phyloP scores from a whole-genome alignment of 768 basidiomycete species.

The Psilocybe azurescens region DNA sequence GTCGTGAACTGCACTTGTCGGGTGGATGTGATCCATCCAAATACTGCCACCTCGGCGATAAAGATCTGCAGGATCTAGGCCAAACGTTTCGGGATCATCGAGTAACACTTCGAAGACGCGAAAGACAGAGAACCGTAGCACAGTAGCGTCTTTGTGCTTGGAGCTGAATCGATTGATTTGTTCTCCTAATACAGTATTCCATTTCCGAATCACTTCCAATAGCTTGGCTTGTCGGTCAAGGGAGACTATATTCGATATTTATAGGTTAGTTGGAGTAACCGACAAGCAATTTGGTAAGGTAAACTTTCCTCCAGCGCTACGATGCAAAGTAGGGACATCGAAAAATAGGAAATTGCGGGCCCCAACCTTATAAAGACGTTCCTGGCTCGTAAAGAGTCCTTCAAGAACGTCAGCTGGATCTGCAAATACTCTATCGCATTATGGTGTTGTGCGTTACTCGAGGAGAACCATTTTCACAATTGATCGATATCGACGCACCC shows the following conservation, averaged over 20 bases:
- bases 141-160: slow-evolving; percentile 48
- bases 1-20: slow-evolving; percentile 54
- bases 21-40: slow-evolving; percentile 61
- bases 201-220: slow-evolving; percentile 27
- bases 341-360: slow-evolving; percentile 63
- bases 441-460: slow-evolving; percentile 21
- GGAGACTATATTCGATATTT: slow-evolving; percentile 1
- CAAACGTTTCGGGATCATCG: slow-evolving; percentile 47
- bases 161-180: slow-evolving; percentile 39
- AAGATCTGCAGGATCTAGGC: slow-evolving; percentile 40
- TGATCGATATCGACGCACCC: slow-evolving; percentile 38
- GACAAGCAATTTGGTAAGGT: background rate
- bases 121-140: slow-evolving; percentile 55
- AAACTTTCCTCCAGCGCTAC: slow-evolving; percentile 48
- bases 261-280: background rate
- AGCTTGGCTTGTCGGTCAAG: background rate
- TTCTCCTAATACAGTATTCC: slow-evolving; percentile 50
- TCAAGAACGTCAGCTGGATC: slow-evolving; percentile 22
- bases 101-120: slow-evolving; percentile 51
- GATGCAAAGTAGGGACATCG: slow-evolving; percentile 60
- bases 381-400: slow-evolving; percentile 48
- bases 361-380: slow-evolving; percentile 52
- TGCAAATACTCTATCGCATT: background rate
- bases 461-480: slow-evolving; percentile 20
- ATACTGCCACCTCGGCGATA: slow-evolving; percentile 40